These are phyloP conservation scores for Kwoniella dendrophila DNA, from an alignment of 768 basidiomycete species.

Conservation along the genomic window DNA sequence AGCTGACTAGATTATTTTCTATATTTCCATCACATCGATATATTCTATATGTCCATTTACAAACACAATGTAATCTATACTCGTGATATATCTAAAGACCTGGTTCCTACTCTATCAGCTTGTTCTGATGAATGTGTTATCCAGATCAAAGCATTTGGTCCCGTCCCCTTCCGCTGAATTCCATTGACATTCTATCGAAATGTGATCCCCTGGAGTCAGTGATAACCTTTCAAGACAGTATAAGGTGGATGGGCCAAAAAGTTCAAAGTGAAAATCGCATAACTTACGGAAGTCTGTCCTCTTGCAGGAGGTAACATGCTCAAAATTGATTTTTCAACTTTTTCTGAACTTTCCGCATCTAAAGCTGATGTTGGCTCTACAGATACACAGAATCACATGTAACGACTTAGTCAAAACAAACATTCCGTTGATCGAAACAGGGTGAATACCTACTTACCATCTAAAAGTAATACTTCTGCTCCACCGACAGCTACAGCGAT, in stretches of 20 bases:
- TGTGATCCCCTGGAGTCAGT: too few relatives aligned
- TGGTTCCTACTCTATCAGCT: conserved; percentile 70
- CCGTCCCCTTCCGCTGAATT: conserved; percentile 25
- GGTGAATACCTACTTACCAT: conserved; percentile 46
- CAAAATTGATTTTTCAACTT: conserved; percentile 69
- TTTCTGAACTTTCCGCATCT: conserved; percentile 67
- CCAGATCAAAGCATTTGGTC: conserved; percentile 73
- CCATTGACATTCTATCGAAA: neutral
- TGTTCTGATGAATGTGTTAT: conserved; percentile 86
- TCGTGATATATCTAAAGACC: conserved; percentile 55
- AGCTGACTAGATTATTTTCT: too few relatives aligned
- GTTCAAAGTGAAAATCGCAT: too few relatives aligned
- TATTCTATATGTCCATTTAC: too few relatives aligned
- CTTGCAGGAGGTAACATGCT: conserved; percentile 59
- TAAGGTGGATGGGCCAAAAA: neutral
- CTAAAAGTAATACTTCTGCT: conserved; percentile 71
- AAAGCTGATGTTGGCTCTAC: conserved; percentile 88
- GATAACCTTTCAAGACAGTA: neutral
- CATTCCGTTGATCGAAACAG: neutral
- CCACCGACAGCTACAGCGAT: conserved; percentile 71
- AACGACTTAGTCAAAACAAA: neutral
- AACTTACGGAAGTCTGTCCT: neutral
- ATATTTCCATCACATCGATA: too few relatives aligned
- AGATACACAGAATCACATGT: neutral
- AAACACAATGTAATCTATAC: conserved; percentile 4